phyloP scores from a whole-genome alignment of 495 filamentous ascomycete genomes.

The Daldinia bambusicola region DNA sequence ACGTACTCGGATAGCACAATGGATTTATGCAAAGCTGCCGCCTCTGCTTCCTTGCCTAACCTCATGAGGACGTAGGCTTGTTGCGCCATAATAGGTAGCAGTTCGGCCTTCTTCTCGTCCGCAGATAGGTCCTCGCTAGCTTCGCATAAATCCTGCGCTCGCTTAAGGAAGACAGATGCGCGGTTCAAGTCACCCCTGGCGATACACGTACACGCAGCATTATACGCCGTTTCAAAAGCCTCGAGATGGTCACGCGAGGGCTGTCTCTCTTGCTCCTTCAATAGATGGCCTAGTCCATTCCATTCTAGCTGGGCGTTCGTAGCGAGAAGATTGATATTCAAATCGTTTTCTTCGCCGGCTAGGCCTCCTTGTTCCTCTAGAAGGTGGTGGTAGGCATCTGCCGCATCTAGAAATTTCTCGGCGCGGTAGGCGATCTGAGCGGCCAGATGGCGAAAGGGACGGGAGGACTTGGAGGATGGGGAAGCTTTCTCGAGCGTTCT shows the following conservation, averaged over 20 bases:
- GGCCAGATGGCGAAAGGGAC: conserved; percentile 82
- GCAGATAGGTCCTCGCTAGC: conserved; percentile 82
- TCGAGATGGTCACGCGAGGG: conserved; percentile 80
- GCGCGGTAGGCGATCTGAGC: conserved; percentile 89
- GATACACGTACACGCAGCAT: conserved; percentile 87
- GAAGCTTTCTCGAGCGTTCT: conserved; percentile 61
- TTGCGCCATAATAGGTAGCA: conserved; percentile 87
- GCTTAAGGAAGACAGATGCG: conserved; percentile 80
- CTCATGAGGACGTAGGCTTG: conserved; percentile 81
- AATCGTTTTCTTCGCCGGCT: conserved; percentile 80
- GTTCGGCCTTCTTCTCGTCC: conserved; percentile 83
- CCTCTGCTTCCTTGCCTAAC: conserved; percentile 79
- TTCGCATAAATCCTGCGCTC: conserved; percentile 87
- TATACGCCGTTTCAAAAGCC: conserved; percentile 92
- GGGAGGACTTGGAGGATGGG: conserved; percentile 43
- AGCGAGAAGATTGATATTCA: conserved; percentile 85
- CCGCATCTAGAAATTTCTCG: conserved; percentile 81
- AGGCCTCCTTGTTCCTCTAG: conserved; percentile 56
- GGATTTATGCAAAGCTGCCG: conserved; percentile 69
- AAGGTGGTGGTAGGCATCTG: conserved; percentile 74
- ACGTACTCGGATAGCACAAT: conserved; percentile 61
- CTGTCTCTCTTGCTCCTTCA: conserved; percentile 59
- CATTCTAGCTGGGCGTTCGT: conserved; percentile 88
- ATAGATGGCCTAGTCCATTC: conserved; percentile 64
- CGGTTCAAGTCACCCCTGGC: conserved; percentile 79